Evolutionary conservation across 2,329 filamentous ascomycete genomes (phyloP).

Genomic region (Epichloe bromicola): DNA sequence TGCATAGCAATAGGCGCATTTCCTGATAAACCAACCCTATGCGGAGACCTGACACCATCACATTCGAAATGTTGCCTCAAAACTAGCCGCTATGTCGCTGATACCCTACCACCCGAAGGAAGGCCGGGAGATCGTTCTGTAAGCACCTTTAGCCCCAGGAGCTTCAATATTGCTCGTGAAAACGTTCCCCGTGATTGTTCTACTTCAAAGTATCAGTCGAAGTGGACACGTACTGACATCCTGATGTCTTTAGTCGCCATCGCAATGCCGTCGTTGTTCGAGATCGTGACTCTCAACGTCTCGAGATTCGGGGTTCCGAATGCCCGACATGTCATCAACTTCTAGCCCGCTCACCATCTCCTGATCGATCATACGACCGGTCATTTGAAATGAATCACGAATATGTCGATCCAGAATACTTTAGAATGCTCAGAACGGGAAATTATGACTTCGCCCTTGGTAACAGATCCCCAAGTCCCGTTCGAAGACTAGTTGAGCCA

Average conservation of each 20-base stretch:
- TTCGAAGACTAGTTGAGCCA: conserved; percentile 39
- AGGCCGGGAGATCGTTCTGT: conserved; percentile 70
- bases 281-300: conserved; percentile 70
- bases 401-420: conserved; percentile 87
- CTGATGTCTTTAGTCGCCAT: conserved; percentile 52
- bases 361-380: conserved; percentile 37
- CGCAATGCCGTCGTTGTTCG: conserved; percentile 86
- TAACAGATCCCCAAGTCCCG: conserved; percentile 38
- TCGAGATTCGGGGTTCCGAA: conserved; percentile 67
- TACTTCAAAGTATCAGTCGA: background rate
- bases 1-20: no score
- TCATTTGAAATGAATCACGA: conserved; percentile 30
- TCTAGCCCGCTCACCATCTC: conserved; percentile 32
- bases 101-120: conserved; percentile 64
- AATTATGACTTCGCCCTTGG: conserved; percentile 31
- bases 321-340: conserved; percentile 89
- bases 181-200: background rate
- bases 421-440: conserved; percentile 69
- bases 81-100: conserved; percentile 40
- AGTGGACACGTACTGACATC: background rate
- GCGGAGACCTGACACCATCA: background rate
- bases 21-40: no score
- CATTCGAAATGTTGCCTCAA: background rate
- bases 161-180: background rate
- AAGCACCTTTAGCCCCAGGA: conserved; percentile 25